A percentile compares a stretch with the other conserved stretches of the same genome.
Conservation (phyloP, 192 early-diverging fungal species). For the Paraglomus brasilianum region DNA sequence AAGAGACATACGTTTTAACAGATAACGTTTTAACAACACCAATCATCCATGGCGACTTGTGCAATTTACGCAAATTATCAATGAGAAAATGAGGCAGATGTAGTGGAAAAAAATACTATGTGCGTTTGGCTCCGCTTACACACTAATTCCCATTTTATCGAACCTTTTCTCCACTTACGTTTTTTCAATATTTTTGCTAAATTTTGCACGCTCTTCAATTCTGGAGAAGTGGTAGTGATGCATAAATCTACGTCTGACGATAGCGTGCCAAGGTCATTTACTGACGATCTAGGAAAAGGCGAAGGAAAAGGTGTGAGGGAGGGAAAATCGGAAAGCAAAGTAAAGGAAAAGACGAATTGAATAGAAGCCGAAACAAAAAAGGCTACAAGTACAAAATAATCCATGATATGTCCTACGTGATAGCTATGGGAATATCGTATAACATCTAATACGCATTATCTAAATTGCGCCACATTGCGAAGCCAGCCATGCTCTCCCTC, state of each 20-base stretch:
- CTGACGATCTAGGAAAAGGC: constrained; percentile 62
- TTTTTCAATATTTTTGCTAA: constrained; percentile 72
- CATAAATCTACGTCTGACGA: constrained; percentile 91
- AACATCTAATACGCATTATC: too few species aligned
- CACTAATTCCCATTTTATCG: too few species aligned
- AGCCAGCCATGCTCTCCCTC: too few species aligned
- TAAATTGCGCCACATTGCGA: too few species aligned
- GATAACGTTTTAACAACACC: too few species aligned
- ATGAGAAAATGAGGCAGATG: neutral
- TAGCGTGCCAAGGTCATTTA: constrained; percentile 83
- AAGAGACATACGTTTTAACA: neutral
- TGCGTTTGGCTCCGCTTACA: too few species aligned
- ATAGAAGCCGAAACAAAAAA: neutral
- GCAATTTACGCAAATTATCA: too few species aligned
- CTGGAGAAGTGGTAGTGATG: constrained; percentile 80
- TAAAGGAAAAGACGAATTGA: constrained; percentile 2
- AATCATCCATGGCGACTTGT: too few species aligned
- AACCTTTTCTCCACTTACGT: constrained; percentile 48
- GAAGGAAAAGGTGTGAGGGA: constrained; percentile 18
- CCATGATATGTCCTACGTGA: too few species aligned
- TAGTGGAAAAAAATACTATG: too few species aligned
- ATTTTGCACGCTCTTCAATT: constrained; percentile 70
- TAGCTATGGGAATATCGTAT: too few species aligned
- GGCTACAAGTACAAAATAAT: too few species aligned
- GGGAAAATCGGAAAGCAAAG: neutral